Base-by-base conservation (phyloP, 164 flowering plant species). In the Macadamia integrifolia region DNA sequence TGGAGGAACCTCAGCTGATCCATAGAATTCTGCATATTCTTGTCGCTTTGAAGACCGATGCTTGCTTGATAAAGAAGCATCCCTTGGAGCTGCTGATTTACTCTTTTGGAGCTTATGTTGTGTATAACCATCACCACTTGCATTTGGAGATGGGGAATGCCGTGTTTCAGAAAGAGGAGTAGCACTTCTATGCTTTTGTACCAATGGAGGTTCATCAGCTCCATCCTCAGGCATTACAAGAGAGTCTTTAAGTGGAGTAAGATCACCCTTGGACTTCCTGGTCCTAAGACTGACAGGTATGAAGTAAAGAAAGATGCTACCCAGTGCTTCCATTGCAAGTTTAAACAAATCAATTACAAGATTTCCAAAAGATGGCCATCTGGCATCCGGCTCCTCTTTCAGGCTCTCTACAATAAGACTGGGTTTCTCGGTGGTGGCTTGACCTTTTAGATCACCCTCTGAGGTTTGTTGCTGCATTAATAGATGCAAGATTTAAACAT, bases 351-450 rank as follows among this genome's bases (percentile, higher is more conserved):
- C 98, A 42, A 70, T 30, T 11, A 88, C 1, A 52, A 93, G 90
- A 68, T 86, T 90, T 14, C 92, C 91, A 65, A 88, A 85, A 48
- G 97, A 90, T 64, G 95, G 92, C 98, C 95, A 90, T 63, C 85
- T 87, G 23, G 83, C 87, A 64, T 77, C 78, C 31, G 80, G 87
- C 62, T 88, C 93, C 70, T 93, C 89, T 72, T 85, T 86, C 15
- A 74, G 53, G 67, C 67, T 80, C 64, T 84, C 89, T 23, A 69
- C 77, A 5, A 79, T 44, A 11, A 77, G 83, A 66, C 76, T 75
- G 1, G 82, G 76, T 69, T 85, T 83, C 74, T 85, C 84, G 69
- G 71, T 76, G 13, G 66, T 66, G 40, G 64, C 66, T 58, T 73
- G 74, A 3, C 77, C 84, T 1, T 46, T 11, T 72, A 82, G 76